Base-by-base conservation (phyloP, 2,329 filamentous ascomycete species). In the Coniella lustricola region DNA sequence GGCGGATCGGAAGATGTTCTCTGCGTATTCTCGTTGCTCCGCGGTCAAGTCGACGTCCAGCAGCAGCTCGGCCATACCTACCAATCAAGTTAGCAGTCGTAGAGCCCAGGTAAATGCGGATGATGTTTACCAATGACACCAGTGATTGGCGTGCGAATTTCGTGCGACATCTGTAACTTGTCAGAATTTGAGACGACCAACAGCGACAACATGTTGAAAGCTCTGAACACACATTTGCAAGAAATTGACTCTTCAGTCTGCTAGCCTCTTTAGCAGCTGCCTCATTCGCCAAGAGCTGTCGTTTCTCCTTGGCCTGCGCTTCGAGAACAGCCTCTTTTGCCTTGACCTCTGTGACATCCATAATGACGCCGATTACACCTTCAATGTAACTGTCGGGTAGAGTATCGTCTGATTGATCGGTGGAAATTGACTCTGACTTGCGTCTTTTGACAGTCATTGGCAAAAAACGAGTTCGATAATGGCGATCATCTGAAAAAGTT, bases 251-350 rank as follows among this genome's bases (percentile, higher is more conserved):
- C 68, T 91, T 93, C 60, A 91, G 75, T 48, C 85, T 76, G 58
- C 82, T 89, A 2, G 87, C 86, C 64, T 90, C 87, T 60, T 87
- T 90, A 1, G 87, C 87, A 14, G 87, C 85, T 7, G 81, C 79
- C 59, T 87, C 85, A 54, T 89, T 88, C 4, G 85, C 85, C 52
- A 88, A 68, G 1, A 89, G 72, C 50, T 79, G 78, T 13, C 78
- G 73, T 57, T 89, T 90, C 57, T 88, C 84, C 55, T 76, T 77
- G 37, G 81, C 80, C 57, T 85, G 79, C 50, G 75, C 72, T 50
- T 77, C 73, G 13, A 89, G 63, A 34, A 83, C 79, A 36, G 75
- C 69, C 55, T 84, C 84, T 46, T 81, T 75, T 49, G 77, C 70
- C 54, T 83, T 83, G 22, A 88, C 64, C 57, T 88, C 84, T 0